Base-by-base conservation (phyloP, 139 green algal genomes). In the Coelastrella sp. region DNA sequence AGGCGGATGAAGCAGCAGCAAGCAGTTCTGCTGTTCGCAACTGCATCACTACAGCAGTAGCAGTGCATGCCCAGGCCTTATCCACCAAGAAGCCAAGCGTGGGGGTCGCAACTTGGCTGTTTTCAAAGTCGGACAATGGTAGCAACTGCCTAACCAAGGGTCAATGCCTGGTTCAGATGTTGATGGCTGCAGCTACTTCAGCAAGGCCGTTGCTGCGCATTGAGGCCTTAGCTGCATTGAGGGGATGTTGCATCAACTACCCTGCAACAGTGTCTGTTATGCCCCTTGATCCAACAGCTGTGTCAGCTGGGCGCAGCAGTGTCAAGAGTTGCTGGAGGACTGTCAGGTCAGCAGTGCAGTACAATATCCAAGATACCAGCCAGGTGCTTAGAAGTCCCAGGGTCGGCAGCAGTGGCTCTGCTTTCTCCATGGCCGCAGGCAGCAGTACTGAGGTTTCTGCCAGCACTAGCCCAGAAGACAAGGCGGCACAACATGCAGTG, bases 401-500 rank as follows among this genome's bases (percentile, higher is more conserved):
- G 13, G 60, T 62, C 43, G 51, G 15, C 30, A 40, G 38, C 3
- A 72, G 23, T 35, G n/a, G 60, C 40, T 41, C 71, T 63, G 15
- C 38, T 78, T 35, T 37, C 59, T 35, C 69, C 59, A 37, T 37
- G 57, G 69, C 30, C 37, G 72, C 2, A 5, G 23, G 30, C 41
- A 84, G 60, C 78, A 50, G 78, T 41, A 62, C 34, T 72, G 62
- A 59, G 19, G 80, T 38, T 11, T 69, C 80, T 30, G 80, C 64
- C 1, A 86, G 66, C 37, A 81, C 71, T 21, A 90, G 79, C 4
- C 81, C 89, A 2, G 87, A 93, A 37, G 89, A 93, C 62, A 94
- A 93, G 68, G 91, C 89, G 19, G 80, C 72, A 3, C 89, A 93
- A 72, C 86, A 92, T 27, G 89, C 88, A 1, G 85, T 92, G 0